A percentile compares a stretch with the other conserved stretches of the same genome.
phyloP scores from a whole-genome alignment of 345 rosid species.

The Firmiana major region DNA sequence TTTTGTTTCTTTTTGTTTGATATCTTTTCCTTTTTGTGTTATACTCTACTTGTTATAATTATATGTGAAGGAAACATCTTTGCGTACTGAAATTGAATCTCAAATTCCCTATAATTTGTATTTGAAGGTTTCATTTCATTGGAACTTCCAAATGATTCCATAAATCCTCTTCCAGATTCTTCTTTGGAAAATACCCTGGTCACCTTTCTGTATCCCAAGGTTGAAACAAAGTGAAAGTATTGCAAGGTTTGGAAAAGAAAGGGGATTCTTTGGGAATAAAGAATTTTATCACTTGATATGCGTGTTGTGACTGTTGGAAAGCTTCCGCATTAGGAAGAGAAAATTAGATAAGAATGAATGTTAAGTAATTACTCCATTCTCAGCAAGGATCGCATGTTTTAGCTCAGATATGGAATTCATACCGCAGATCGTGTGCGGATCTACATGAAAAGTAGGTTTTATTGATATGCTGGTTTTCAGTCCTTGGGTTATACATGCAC shows the following conservation, averaged over 20 bases:
- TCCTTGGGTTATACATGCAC: not conserved
- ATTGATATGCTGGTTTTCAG: not conserved
- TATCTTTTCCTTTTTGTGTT: not conserved
- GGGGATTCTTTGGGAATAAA: not conserved
- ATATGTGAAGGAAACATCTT: not conserved
- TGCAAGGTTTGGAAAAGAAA: not conserved
- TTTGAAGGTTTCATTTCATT: not conserved
- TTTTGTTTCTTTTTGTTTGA: not conserved
- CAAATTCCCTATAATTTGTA: not conserved
- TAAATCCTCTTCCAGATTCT: not conserved
- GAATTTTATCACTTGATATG: slow-evolving; percentile 1
- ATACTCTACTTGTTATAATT: not conserved
- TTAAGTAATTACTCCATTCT: not conserved
- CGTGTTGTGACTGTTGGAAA: slow-evolving; percentile 7
- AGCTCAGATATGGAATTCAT: not conserved
- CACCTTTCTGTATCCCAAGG: not conserved
- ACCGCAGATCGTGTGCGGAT: not conserved
- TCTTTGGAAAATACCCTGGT: not conserved
- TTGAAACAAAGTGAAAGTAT: not conserved
- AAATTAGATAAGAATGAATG: not conserved
- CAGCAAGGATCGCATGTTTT: not conserved
- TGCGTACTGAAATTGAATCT: not conserved
- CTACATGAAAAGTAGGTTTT: not conserved
- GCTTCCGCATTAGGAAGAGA: slow-evolving; percentile 6
- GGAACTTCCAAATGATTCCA: not conserved